These are phyloP conservation scores for Astrothelium subdiscretum DNA, from an alignment of 495 filamentous ascomycete species.

Conservation along the genomic window DNA sequence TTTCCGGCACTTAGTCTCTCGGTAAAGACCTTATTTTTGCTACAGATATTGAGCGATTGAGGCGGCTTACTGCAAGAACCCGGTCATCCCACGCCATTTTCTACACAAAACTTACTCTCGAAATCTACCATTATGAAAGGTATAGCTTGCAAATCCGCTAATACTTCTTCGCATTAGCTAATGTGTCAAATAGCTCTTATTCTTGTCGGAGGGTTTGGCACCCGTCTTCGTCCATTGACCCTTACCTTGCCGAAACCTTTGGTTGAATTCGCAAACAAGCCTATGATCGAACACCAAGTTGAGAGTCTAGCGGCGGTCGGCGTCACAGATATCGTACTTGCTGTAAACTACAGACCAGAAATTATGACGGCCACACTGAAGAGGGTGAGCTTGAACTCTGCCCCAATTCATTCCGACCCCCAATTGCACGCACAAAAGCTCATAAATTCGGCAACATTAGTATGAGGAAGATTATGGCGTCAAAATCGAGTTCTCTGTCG, in stretches of 20 bases:
- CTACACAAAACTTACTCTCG: not conserved
- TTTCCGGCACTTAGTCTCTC: not conserved
- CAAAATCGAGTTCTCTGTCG: conserved; percentile 92
- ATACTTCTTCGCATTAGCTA: not conserved
- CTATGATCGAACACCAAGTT: conserved; percentile 98
- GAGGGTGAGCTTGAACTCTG: conserved; percentile 35
- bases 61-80: not conserved
- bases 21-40: not conserved
- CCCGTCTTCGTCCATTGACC: conserved; percentile 92
- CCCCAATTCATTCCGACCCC: not conserved
- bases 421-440: not conserved
- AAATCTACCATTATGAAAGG: conserved; percentile 15
- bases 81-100: not conserved
- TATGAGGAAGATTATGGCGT: conserved; percentile 87
- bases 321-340: conserved; percentile 94
- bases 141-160: conserved; percentile 1
- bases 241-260: conserved; percentile 94
- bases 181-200: conserved; percentile 62
- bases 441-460: conserved; percentile 31
- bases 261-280: conserved; percentile 96
- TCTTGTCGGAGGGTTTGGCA: conserved; percentile 98
- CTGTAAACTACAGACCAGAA: conserved; percentile 97
- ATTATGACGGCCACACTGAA: conserved; percentile 73
- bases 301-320: conserved; percentile 89
- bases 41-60: not conserved